Evolutionary conservation across 2,329 filamentous ascomycete species (phyloP).

Genomic region (Dactylonectria macrodidyma): DNA sequence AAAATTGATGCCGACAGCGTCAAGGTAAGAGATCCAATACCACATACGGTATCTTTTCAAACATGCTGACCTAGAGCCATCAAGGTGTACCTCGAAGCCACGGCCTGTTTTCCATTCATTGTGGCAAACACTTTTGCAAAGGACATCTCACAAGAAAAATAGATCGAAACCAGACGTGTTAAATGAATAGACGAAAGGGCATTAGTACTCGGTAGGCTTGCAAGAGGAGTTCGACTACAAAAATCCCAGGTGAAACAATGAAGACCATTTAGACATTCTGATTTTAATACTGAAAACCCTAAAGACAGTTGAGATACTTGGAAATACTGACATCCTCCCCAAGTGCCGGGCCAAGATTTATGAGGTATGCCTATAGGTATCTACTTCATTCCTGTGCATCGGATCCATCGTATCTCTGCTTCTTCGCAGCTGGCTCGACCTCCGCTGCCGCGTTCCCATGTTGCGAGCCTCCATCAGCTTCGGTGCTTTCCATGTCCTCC

Average conservation of each 20-base stretch:
- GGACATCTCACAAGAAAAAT: conserved; percentile 51
- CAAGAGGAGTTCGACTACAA: too few species aligned
- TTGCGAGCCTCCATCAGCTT: neutral
- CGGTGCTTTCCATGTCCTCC: neutral
- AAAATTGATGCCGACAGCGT: conserved; percentile 89
- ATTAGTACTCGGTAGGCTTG: neutral
- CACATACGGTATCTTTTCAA: neutral
- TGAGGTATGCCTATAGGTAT: neutral
- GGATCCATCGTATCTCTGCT: neutral
- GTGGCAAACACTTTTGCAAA: conserved; percentile 78
- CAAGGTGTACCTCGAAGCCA: conserved; percentile 76
- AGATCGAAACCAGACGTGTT: conserved; percentile 12
- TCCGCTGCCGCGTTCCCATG: neutral
- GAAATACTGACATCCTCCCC: neutral
- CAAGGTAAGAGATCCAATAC: conserved; percentile 72
- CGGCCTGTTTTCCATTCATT: conserved; percentile 76
- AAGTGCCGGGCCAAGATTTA: neutral
- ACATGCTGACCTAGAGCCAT: conserved; percentile 18
- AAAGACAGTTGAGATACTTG: neutral
- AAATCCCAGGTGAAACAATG: neutral
- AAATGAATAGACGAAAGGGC: neutral
- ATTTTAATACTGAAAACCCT: too few species aligned
- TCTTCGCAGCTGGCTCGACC: neutral
- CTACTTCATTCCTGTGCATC: neutral
- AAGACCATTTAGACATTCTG: neutral